Evolutionary conservation across 1,284 basidiomycete genomes (phyloP), one percentile per base, ranked within the genome.

Genomic region (Cryptococcus sp.): DNA sequence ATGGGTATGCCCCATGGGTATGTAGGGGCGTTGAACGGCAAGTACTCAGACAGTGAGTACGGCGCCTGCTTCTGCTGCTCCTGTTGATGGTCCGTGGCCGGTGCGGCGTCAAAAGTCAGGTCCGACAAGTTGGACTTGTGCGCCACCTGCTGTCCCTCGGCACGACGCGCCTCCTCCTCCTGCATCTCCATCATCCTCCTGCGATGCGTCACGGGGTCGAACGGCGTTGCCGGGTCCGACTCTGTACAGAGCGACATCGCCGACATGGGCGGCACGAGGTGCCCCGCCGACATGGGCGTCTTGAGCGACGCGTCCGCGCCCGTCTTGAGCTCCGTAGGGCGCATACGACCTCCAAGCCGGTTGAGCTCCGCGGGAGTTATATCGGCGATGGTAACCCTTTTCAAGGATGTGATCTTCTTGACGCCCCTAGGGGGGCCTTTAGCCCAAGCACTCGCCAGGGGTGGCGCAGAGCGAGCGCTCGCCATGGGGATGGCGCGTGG

Each of bases 1-100:
- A 72, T 70, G 11, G 70, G 70, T 62, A 71, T 72, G 4, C 70
- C 70, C 70, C 70, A 72, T 1, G 70, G 70, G 46, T 72, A 72
- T 7, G 57, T 56, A 1, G 63, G 56, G 40, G 54, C 43, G 39
- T 39, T 46, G 18, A 50, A 48, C 4, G 44, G 16, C 20, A 37
- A 18, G 40, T 11, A 28, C 20, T 38, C 23, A 11, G 20, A 1
- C n/a, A 37, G 16, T 15, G 33, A n/a, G 40, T 28, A 21, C 52
- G 37, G 12, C n/a, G 36, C 40, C 28, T 16, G 23, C 20, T n/a
- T 28, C 33, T 49, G 47, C 18, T 35, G 13, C 11, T 33, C 21
- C 28, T 37, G 33, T n/a, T 11, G 36, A 8, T 28, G 35, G 15
- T 39, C 38, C 4, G 44, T 13, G 13, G 33, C 12, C 16, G 50